phyloP scores from a whole-genome alignment of 2,329 filamentous ascomycete species.

The Pseudogymnoascus sp. region DNA sequence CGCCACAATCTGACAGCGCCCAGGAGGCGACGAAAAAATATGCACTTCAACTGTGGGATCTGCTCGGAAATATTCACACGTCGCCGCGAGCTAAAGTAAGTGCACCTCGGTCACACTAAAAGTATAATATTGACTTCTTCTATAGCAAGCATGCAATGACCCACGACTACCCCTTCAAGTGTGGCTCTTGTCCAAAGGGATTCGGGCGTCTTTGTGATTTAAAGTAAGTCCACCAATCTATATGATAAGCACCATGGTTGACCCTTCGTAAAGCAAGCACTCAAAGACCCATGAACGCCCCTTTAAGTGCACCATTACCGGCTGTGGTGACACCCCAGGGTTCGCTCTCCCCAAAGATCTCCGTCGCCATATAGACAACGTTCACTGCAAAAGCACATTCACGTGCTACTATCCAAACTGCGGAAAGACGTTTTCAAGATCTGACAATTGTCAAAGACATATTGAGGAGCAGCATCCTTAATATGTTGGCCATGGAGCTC shows the following conservation, averaged over 20 bases:
- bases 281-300: slow-evolving; percentile 9
- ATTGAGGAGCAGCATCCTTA: slow-evolving; percentile 12
- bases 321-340: slow-evolving; percentile 10
- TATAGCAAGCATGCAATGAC: background rate
- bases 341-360: slow-evolving; percentile 13
- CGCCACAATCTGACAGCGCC: background rate
- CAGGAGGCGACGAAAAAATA: background rate
- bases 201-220: background rate
- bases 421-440: slow-evolving; percentile 12
- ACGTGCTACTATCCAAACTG: slow-evolving; percentile 11
- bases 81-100: background rate
- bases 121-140: background rate
- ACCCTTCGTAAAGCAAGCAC: slow-evolving; percentile 10
- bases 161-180: background rate
- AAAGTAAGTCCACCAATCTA: background rate
- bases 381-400: slow-evolving; percentile 14
- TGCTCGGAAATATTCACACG: background rate
- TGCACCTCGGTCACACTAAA: background rate
- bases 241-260: background rate
- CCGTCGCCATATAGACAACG: slow-evolving; percentile 11
- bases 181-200: background rate
- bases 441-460: slow-evolving; percentile 13
- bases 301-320: slow-evolving; percentile 10
- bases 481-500: background rate
- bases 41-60: background rate